These are phyloP conservation scores for Pouteria campechiana DNA, from an alignment of 179 eudicot species.

Conservation along the genomic window DNA sequence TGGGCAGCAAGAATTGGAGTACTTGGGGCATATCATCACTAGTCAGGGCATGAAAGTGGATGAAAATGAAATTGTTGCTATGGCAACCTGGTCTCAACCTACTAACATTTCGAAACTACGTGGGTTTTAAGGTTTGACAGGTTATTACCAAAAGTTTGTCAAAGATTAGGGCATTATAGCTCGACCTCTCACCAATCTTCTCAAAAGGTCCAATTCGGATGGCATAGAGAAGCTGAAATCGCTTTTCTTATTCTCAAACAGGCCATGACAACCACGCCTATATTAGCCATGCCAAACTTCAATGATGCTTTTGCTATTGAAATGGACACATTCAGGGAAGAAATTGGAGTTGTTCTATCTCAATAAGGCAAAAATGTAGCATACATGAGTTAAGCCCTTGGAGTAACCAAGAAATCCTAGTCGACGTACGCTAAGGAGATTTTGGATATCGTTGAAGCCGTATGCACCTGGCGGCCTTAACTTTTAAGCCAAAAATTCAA, in stretches of 20 bases:
- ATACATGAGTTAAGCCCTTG: too few relatives aligned
- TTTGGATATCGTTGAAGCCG: not conserved
- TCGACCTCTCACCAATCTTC: not conserved
- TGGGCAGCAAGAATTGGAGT: not conserved
- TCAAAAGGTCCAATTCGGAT: not conserved
- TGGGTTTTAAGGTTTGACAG: not conserved
- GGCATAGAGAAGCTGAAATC: not conserved
- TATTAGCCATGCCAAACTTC: not conserved
- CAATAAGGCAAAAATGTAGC: too few relatives aligned
- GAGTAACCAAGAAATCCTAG: not conserved
- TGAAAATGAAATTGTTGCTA: too few relatives aligned
- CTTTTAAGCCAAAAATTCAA: not conserved
- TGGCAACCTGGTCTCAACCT: not conserved
- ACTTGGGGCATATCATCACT: conserved; percentile 1
- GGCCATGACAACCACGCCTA: not conserved
- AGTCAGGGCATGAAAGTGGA: not conserved
- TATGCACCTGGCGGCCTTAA: not conserved
- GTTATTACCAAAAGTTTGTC: not conserved
- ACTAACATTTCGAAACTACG: not conserved
- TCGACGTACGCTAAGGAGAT: not conserved
- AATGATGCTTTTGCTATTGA: not conserved
- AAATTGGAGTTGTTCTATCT: too few relatives aligned
- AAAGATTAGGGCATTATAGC: not conserved
- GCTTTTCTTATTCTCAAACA: not conserved
- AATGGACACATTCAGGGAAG: not conserved